Percentiles rank a stretch among this genome's conserved stretches.
These are phyloP conservation scores for Arthrinium phaeospermum DNA, from an alignment of 2,329 filamentous ascomycete species.

Conservation along the genomic window DNA sequence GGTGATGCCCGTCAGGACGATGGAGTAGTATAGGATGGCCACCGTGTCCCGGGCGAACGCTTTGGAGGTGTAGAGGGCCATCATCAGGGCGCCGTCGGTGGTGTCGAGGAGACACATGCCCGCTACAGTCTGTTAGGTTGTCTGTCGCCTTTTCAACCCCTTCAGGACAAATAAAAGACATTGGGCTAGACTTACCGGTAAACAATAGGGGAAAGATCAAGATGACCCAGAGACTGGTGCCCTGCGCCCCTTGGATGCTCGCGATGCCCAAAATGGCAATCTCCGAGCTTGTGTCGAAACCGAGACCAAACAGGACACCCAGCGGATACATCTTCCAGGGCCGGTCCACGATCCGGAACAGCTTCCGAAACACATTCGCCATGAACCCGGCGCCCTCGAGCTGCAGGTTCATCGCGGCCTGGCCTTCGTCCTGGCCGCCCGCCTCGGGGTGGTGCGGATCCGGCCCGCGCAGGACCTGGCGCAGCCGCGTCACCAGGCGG, in stretches of 20 bases:
- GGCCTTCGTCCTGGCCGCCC: constrained; percentile 32
- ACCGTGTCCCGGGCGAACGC: constrained; percentile 79
- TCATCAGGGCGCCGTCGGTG: constrained; percentile 92
- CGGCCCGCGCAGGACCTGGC: constrained; percentile 58
- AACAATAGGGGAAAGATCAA: constrained; percentile 90
- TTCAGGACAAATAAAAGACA: neutral
- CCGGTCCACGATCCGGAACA: constrained; percentile 76
- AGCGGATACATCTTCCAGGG: constrained; percentile 98
- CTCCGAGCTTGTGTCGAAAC: constrained; percentile 95
- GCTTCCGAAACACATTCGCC: constrained; percentile 70
- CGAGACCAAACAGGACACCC: constrained; percentile 86
- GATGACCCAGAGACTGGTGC: constrained; percentile 93
- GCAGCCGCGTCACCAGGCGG: constrained; percentile 74
- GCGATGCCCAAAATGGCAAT: constrained; percentile 91
- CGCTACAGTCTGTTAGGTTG: constrained; percentile 51
- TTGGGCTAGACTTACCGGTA: constrained; percentile 62
- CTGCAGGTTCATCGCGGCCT: constrained; percentile 60
- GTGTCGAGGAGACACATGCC: constrained; percentile 97
- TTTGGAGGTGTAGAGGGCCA: constrained; percentile 86
- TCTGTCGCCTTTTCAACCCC: too few relatives aligned
- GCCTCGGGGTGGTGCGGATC: constrained; percentile 39
- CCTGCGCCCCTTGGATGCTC: constrained; percentile 82
- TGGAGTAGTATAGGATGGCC: constrained; percentile 94
- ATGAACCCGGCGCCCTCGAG: constrained; percentile 81
- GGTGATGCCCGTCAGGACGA: constrained; percentile 83